These are phyloP conservation scores for Dryadomyces quercivorus DNA, from an alignment of 2,329 filamentous ascomycete species.

Conservation along the genomic window DNA sequence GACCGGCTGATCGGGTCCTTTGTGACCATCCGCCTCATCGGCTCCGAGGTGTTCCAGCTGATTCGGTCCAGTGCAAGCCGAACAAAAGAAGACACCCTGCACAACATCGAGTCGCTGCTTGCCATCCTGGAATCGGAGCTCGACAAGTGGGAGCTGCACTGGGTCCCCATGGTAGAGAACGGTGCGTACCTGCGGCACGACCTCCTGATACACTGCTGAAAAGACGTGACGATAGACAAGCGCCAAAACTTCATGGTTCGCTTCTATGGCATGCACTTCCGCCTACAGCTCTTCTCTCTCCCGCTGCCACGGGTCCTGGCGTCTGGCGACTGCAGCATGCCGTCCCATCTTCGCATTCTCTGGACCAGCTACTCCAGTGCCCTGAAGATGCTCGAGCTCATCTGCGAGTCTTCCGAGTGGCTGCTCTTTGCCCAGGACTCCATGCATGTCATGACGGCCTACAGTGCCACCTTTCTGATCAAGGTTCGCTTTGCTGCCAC, in stretches of 20 bases:
- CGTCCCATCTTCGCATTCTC: constrained; percentile 14
- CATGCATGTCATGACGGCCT: constrained; percentile 8
- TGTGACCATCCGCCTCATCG: background rate
- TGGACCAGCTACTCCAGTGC: constrained; percentile 22
- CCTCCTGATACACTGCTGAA: no score
- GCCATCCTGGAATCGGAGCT: constrained; percentile 15
- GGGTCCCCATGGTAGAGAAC: constrained; percentile 6
- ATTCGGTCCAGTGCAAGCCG: background rate
- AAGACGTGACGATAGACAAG: background rate
- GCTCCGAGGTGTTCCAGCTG: background rate
- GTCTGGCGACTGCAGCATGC: background rate
- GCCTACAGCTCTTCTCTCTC: constrained; percentile 24
- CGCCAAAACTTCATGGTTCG: constrained; percentile 22
- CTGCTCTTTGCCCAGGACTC: background rate
- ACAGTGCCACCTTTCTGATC: background rate
- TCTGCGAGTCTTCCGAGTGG: background rate
- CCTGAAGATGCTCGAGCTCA: constrained; percentile 9
- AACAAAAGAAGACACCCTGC: constrained; percentile 5
- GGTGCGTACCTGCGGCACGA: no score
- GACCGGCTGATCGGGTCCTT: background rate
- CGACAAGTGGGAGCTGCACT: constrained; percentile 15
- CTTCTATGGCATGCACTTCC: constrained; percentile 26
- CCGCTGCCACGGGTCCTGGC: constrained; percentile 14
- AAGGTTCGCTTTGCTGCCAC: no score
- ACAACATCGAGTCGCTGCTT: constrained; percentile 15